Evolutionary conservation across 495 filamentous ascomycete genomes (phyloP), one percentile per base, ranked within the genome.

Genomic region (Tuber melanosporum): DNA sequence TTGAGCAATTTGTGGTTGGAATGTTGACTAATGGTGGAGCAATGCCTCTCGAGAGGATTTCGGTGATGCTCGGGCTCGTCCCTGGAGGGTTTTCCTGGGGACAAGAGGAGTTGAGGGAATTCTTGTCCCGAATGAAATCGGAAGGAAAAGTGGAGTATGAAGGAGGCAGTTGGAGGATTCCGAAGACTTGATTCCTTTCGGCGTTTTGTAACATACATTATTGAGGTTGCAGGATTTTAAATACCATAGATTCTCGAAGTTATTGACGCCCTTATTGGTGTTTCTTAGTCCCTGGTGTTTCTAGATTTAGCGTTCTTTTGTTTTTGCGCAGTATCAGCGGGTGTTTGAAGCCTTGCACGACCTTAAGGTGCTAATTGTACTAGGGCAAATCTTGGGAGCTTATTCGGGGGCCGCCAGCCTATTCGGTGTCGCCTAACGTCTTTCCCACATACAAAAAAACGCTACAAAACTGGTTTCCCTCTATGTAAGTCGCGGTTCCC

Each of bases 21-120:
- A 98, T 99, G 95, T 85, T 99, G 85, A 98, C 92, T 76, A 98
- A 98, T 83, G 88, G 91, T 76, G 92, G 92, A 9, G 85, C 90
- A 45, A 96, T 97, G 92, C 89, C 91, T 71, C 82, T 93, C 77
- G 88, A 88, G 81, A 90, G 92, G 85, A 94, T 99, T 76, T 87
- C 90, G 7, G 95, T 94, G 91, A 97, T 98, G 93, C 86, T 99
- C 87, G 92, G 91, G 83, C 92, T 99, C 87, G 87, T 93, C 43
- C 91, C 98, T 44, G 89, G 91, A 1, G 94, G 93, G 10, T 98
- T 97, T 81, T 90, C 93, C 20, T 97, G 89, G 86, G 89, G 88
- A 43, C 87, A 88, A 49, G 91, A 92, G 81, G 91, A 93, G 84
- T 83, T 98, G 82, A 88, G 89, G 75, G 91, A 91, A 81, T 94